A percentile compares a stretch with the other conserved stretches of the same genome.
phyloP scores from a whole-genome alignment of 176 grass and related monocot species.

The Alloteropsis semialata region DNA sequence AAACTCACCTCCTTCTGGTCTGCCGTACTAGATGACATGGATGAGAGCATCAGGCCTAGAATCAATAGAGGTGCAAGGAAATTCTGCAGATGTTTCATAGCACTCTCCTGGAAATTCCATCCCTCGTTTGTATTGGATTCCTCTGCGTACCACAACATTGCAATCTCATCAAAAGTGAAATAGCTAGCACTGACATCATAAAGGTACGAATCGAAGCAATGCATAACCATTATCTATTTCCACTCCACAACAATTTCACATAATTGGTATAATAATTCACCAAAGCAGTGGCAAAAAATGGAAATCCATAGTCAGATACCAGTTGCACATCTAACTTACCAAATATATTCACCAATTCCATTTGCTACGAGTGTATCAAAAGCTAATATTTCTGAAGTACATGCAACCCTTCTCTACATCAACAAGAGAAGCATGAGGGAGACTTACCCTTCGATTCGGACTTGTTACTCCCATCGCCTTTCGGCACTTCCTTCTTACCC shows the following conservation, averaged over 20 bases:
- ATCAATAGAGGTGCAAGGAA: conserved; percentile 64
- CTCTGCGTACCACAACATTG: conserved; percentile 35
- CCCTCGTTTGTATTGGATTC: conserved; percentile 63
- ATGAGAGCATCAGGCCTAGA: conserved; percentile 62
- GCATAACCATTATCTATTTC: neutral
- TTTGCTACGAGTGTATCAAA: neutral
- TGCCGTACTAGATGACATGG: conserved; percentile 55
- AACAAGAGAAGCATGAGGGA: neutral
- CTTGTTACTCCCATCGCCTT: conserved; percentile 75
- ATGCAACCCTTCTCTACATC: neutral
- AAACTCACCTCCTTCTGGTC: conserved; percentile 82
- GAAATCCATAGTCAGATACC: neutral
- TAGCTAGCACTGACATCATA: neutral
- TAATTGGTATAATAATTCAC: neutral
- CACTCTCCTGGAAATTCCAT: conserved; percentile 67
- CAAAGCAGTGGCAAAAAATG: neutral
- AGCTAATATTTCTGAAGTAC: neutral
- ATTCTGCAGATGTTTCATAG: conserved; percentile 63
- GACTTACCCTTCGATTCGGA: conserved; percentile 71
- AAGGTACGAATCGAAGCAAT: neutral
- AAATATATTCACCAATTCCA: neutral
- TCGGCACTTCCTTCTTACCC: conserved; percentile 82
- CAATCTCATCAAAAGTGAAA: neutral
- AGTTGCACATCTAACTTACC: neutral
- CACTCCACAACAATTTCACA: neutral